phyloP scores from a whole-genome alignment of 805 yeast genomes.

The Yarrowia sp. region DNA sequence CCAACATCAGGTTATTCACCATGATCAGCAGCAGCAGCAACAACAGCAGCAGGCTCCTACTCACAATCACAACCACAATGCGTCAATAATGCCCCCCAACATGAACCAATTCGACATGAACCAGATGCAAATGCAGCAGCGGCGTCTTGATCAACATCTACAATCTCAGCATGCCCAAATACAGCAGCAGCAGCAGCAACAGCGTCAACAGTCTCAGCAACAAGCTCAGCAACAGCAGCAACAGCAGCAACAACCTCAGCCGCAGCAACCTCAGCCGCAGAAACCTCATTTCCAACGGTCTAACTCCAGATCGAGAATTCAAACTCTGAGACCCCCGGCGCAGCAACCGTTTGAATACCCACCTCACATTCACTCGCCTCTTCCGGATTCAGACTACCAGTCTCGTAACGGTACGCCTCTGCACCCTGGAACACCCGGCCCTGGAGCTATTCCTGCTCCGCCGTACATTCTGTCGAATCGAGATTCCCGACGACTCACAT shows the following conservation, averaged over 20 bases:
- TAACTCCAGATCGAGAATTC: conserved; percentile 15
- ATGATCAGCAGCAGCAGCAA: background rate
- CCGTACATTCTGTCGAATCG: conserved; percentile 33
- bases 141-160: conserved; percentile 2
- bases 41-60: background rate
- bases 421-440: conserved; percentile 25
- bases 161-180: conserved; percentile 26
- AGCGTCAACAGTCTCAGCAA: background rate
- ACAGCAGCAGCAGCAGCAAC: conserved; percentile 25
- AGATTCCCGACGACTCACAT: conserved; percentile 28
- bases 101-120: conserved; percentile 10
- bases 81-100: background rate
- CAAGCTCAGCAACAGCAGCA: conserved; percentile 27
- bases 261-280: conserved; percentile 8
- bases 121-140: conserved; percentile 7
- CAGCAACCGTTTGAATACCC: conserved; percentile 23
- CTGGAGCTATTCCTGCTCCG: conserved; percentile 31
- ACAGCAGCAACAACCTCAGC: conserved; percentile 18
- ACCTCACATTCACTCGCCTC: conserved; percentile 21
- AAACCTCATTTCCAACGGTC: conserved; percentile 22
- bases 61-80: conserved; percentile 10
- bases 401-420: conserved; percentile 7
- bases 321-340: conserved; percentile 5
- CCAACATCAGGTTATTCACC: background rate
- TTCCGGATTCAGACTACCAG: conserved; percentile 26